These are phyloP conservation scores for Brettanomyces bruxellensis DNA, from an alignment of 805 yeast genomes.

Conservation along the genomic window DNA sequence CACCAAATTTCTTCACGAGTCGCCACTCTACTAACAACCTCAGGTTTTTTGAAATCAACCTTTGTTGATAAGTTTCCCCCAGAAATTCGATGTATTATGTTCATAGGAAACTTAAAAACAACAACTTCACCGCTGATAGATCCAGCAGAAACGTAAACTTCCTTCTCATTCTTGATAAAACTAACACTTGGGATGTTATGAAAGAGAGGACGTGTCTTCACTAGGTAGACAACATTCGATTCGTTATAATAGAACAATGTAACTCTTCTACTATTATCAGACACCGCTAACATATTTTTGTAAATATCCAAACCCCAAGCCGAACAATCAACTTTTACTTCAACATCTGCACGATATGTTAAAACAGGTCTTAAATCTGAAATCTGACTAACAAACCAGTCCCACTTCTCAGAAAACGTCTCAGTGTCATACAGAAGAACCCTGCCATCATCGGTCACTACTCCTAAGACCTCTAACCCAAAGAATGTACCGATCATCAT, in stretches of 20 bases:
- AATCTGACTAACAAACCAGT: not conserved
- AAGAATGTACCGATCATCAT: constrained; percentile 31
- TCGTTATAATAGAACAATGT: constrained; percentile 29
- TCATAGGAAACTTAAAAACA: constrained; percentile 25
- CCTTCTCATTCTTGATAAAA: constrained; percentile 20
- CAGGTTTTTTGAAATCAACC: constrained; percentile 26
- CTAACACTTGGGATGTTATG: constrained; percentile 52
- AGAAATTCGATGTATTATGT: not conserved
- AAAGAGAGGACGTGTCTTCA: constrained; percentile 32
- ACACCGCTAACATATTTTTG: constrained; percentile 32
- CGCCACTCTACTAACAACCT: constrained; percentile 22
- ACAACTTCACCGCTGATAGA: constrained; percentile 37
- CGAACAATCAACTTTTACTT: constrained; percentile 33
- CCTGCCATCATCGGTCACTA: constrained; percentile 50
- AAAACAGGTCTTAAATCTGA: not conserved
- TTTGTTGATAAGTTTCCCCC: not conserved
- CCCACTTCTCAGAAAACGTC: constrained; percentile 17
- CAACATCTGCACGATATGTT: constrained; percentile 14
- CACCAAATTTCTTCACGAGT: constrained; percentile 50
- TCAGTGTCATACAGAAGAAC: constrained; percentile 29
- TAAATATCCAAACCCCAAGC: constrained; percentile 56
- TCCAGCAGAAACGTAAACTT: constrained; percentile 28
- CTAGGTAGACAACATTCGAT: constrained; percentile 6
- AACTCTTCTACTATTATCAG: constrained; percentile 46
- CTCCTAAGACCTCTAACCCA: constrained; percentile 34